These are phyloP conservation scores for Plenodomus tracheiphilus DNA, from an alignment of 2,329 filamentous ascomycete species.

Conservation along the genomic window DNA sequence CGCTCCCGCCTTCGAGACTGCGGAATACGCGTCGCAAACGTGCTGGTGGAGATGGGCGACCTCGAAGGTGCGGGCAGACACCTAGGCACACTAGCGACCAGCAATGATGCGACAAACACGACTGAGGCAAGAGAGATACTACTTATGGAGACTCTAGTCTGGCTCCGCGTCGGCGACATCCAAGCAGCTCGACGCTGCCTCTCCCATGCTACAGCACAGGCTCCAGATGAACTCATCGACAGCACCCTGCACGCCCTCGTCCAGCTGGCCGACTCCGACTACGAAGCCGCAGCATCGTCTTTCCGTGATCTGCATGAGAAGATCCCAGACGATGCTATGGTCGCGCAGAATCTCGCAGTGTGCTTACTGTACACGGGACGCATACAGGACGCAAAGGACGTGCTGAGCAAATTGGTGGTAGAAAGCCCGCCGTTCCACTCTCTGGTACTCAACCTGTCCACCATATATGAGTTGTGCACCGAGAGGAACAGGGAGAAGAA, in stretches of 20 bases:
- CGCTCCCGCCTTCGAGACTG: conserved; percentile 72
- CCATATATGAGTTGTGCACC: conserved; percentile 88
- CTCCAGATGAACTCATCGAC: conserved; percentile 35
- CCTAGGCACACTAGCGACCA: conserved; percentile 61
- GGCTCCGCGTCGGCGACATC: conserved; percentile 78
- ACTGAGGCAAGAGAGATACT: conserved; percentile 28
- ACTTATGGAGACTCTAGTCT: conserved; percentile 64
- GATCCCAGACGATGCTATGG: conserved; percentile 64
- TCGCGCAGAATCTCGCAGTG: conserved; percentile 81
- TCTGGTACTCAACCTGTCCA: conserved; percentile 85
- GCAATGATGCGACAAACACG: conserved; percentile 46
- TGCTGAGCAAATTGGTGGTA: conserved; percentile 69
- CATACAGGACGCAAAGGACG: conserved; percentile 63
- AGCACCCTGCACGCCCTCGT: conserved; percentile 67
- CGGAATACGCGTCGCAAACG: conserved; percentile 66
- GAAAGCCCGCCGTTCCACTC: conserved; percentile 67
- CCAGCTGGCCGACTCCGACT: conserved; percentile 77
- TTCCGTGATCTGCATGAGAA: conserved; percentile 61
- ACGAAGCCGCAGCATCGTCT: conserved; percentile 62
- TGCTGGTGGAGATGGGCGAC: conserved; percentile 85
- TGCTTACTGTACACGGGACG: conserved; percentile 80
- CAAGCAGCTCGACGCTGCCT: conserved; percentile 65
- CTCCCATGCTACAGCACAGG: conserved; percentile 18
- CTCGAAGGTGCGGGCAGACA: conserved; percentile 76
- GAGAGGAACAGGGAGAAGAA: conserved; percentile 75